phyloP scores from a whole-genome alignment of 345 rosid species.

The Gynandropsis gynandra region DNA sequence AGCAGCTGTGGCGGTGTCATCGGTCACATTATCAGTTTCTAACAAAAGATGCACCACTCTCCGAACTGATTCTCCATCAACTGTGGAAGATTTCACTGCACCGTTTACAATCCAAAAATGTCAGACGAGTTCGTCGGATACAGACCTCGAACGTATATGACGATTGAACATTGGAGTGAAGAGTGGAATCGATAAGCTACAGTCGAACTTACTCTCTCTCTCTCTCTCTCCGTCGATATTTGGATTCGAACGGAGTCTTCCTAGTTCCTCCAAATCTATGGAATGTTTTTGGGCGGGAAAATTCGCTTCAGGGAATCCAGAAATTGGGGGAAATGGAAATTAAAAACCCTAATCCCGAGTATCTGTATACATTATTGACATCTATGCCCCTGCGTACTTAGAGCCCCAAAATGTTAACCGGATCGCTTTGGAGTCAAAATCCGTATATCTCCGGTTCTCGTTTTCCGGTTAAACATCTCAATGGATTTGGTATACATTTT shows the following conservation, averaged over 20 bases:
- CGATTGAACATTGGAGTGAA: not conserved
- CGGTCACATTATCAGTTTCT: constrained; percentile 64
- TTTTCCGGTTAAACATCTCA: too few relatives aligned
- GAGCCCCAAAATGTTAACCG: not conserved
- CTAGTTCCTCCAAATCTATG: constrained; percentile 1
- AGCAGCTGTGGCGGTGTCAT: constrained; percentile 30
- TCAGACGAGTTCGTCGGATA: not conserved
- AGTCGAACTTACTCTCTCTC: not conserved
- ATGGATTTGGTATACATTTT: too few relatives aligned
- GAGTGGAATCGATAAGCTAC: not conserved
- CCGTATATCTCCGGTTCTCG: too few relatives aligned
- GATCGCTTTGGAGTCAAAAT: too few relatives aligned
- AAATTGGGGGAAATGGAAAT: constrained; percentile 19
- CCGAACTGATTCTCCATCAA: constrained; percentile 57
- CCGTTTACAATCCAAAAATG: constrained; percentile 7
- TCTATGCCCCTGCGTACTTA: not conserved
- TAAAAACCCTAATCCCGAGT: constrained; percentile 10
- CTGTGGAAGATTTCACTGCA: constrained; percentile 56
- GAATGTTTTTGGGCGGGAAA: constrained; percentile 11
- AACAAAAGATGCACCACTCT: constrained; percentile 45
- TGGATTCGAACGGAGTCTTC: not conserved
- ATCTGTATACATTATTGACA: constrained; percentile 5
- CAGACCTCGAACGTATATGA: not conserved
- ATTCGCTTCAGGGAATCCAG: not conserved
- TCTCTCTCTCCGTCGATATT: not conserved